Conservation (phyloP, 1,139 yeast species). For the Pichia sp. region DNA sequence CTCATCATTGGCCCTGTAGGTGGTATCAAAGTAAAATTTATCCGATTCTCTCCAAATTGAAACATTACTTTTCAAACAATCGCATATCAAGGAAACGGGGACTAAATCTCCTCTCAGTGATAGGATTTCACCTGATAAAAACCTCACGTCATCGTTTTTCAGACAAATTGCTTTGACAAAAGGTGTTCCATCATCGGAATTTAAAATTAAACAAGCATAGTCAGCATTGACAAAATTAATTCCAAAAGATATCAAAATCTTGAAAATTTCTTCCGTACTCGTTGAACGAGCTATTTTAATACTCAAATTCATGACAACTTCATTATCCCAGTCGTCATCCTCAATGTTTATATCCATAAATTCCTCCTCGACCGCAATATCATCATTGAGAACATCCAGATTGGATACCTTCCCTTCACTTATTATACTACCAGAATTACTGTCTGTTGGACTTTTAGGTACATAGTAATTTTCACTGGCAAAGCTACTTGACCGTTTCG, state of each 20-base stretch:
- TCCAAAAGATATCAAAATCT: conserved; percentile 35
- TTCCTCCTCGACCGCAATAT: neutral
- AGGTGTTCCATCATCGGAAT: conserved; percentile 30
- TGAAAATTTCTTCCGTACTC: conserved; percentile 32
- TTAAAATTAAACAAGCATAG: conserved; percentile 25
- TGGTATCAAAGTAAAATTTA: conserved; percentile 29
- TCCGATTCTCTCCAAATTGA: conserved; percentile 34
- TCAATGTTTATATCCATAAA: neutral
- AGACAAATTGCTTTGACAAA: conserved; percentile 39
- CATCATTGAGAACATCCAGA: neutral
- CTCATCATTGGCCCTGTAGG: conserved; percentile 32
- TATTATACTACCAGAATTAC: no score
- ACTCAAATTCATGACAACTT: conserved; percentile 35
- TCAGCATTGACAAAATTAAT: conserved; percentile 26
- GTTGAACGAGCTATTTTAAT: conserved; percentile 42
- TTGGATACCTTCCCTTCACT: no score
- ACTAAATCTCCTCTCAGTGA: conserved; percentile 36
- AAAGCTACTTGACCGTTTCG: neutral
- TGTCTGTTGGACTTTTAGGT: no score
- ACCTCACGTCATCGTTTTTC: conserved; percentile 30
- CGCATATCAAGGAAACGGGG: conserved; percentile 35
- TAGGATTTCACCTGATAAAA: conserved; percentile 33
- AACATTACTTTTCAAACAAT: conserved; percentile 34
- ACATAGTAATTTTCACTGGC: neutral
- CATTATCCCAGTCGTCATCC: conserved; percentile 17